Evolutionary conservation across 257 asterid species (phyloP).

Genomic region (Solanum habrochaites): DNA sequence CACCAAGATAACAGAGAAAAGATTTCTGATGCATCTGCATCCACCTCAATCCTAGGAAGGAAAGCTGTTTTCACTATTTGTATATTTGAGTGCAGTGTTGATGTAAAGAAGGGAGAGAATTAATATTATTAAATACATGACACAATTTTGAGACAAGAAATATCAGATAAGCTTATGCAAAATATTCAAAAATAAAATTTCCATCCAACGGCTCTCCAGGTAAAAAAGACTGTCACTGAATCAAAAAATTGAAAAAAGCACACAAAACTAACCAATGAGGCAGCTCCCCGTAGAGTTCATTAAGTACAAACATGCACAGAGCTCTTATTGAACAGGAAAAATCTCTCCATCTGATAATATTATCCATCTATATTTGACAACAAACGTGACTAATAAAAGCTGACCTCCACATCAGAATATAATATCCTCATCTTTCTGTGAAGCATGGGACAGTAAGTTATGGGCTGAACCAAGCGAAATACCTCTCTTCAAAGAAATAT

Average conservation of each 20-base stretch:
- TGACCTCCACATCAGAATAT: constrained; percentile 21
- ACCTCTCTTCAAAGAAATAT: constrained; percentile 21
- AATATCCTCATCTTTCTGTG: constrained; percentile 28
- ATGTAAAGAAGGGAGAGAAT: not conserved
- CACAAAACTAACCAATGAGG: not conserved
- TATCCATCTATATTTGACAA: not conserved
- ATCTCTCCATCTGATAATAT: not conserved
- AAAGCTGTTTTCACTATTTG: not conserved
- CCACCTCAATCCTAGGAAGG: not conserved
- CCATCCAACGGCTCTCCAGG: not conserved
- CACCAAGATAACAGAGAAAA: not conserved
- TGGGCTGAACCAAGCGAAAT: constrained; percentile 13
- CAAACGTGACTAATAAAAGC: not conserved
- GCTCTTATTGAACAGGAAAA: not conserved
- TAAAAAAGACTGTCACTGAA: not conserved
- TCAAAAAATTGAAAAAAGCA: not conserved
- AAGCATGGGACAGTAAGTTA: constrained; percentile 9
- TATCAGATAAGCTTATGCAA: not conserved
- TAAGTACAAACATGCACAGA: not conserved
- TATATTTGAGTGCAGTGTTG: not conserved
- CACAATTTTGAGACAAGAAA: not conserved
- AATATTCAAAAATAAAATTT: not conserved
- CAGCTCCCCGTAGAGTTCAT: not conserved
- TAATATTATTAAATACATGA: not conserved
- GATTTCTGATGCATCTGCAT: not conserved